A percentile compares a stretch with the other conserved stretches of the same genome.
These are phyloP conservation scores for Chrysoporthe cubensis DNA, from an alignment of 2,329 filamentous ascomycete genomes.

Conservation along the genomic window DNA sequence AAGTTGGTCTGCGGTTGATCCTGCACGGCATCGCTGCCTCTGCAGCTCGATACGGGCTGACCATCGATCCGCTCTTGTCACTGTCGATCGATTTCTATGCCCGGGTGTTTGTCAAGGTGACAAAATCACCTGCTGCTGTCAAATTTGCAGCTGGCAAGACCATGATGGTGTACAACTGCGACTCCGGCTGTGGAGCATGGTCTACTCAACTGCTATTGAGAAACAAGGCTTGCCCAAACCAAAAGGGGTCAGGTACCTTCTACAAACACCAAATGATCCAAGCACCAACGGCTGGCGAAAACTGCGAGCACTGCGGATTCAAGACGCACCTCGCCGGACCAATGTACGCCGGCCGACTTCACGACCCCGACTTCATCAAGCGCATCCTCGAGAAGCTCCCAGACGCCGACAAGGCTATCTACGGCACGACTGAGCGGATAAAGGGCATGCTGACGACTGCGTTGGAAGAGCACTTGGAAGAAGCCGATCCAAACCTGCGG, in stretches of 20 bases:
- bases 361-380: conserved; percentile 82
- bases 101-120: conserved; percentile 83
- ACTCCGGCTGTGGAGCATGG: conserved; percentile 90
- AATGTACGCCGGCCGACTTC: conserved; percentile 91
- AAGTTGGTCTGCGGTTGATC: conserved; percentile 85
- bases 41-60: conserved; percentile 82
- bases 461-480: conserved; percentile 68
- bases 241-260: conserved; percentile 69
- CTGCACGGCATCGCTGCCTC: conserved; percentile 79
- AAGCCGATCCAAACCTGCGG: conserved; percentile 38
- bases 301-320: conserved; percentile 82
- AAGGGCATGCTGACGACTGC: conserved; percentile 92
- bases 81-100: conserved; percentile 96
- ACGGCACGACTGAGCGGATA: conserved; percentile 79
- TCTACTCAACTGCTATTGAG: conserved; percentile 77
- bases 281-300: conserved; percentile 67
- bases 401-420: conserved; percentile 67
- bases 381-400: conserved; percentile 76
- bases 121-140: conserved; percentile 79
- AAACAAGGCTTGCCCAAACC: conserved; percentile 68
- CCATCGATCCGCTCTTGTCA: conserved; percentile 88
- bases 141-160: conserved; percentile 90
- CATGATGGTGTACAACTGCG: conserved; percentile 92
- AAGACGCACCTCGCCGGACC: conserved; percentile 89
- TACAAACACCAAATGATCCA: conserved; percentile 80